Conservation (phyloP, 1,284 basidiomycete species). For the Fistulinella staudtii region DNA sequence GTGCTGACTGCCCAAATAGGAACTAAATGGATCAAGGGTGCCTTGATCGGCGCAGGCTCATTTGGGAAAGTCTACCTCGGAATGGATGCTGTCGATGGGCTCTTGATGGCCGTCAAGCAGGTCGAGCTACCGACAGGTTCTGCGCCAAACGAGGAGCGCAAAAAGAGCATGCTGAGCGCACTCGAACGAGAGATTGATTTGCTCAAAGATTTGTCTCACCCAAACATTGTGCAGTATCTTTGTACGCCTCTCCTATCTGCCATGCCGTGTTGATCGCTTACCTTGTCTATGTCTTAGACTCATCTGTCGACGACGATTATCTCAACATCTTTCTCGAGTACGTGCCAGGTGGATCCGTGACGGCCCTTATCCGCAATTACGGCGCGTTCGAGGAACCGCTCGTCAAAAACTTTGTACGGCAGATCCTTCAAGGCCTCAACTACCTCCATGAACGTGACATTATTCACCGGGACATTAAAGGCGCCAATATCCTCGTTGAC, state of each 20-base stretch:
- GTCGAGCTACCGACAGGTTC: conserved; percentile 90
- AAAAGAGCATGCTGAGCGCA: conserved; percentile 92
- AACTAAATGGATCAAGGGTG: conserved; percentile 98
- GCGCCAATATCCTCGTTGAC: conserved; percentile 96
- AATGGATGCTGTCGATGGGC: conserved; percentile 92
- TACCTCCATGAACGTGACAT: conserved; percentile 95
- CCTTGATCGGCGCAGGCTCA: conserved; percentile 94
- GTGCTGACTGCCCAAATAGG: conserved; percentile 37
- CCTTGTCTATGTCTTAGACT: conserved; percentile 50
- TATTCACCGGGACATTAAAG: conserved; percentile 98
- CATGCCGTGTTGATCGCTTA: background rate
- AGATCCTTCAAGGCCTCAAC: conserved; percentile 88
- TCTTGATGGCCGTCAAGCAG: conserved; percentile 99
- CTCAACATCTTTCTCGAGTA: conserved; percentile 99
- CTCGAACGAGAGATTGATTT: conserved; percentile 96
- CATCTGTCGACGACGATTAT: conserved; percentile 81
- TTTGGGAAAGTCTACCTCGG: conserved; percentile 96
- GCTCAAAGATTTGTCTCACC: conserved; percentile 91
- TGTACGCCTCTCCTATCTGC: conserved; percentile 48
- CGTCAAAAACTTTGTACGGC: conserved; percentile 91
- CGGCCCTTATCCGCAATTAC: conserved; percentile 88
- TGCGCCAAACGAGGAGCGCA: conserved; percentile 87
- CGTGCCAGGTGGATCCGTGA: conserved; percentile 96
- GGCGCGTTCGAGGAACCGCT: conserved; percentile 96
- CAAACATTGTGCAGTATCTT: conserved; percentile 97